Base-by-base conservation (phyloP, 2,329 filamentous ascomycete genomes). In the Fusarium hostae region DNA sequence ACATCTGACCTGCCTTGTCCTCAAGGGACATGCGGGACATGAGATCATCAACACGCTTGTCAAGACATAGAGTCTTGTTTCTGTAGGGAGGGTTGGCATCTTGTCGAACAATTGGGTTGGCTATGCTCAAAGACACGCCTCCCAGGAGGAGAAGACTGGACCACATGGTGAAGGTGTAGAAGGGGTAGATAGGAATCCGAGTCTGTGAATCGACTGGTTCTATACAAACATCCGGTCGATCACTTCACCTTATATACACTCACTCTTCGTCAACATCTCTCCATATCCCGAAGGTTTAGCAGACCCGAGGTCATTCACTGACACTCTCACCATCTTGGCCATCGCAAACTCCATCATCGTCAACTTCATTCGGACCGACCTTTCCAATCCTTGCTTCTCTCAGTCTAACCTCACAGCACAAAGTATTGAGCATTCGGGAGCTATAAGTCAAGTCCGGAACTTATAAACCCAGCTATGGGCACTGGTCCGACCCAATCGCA, bases 1-100 rank as follows among this genome's bases (percentile, higher is more conserved):
- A 86, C 58, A 86, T 78, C 68, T 85, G 84, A 2, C 84, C 84
- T 5, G 82, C 84, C 61, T 86, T 86, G 68, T 86, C 84, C 41
- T 84, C 81, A 0, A 86, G 51, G 0, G 81, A 85, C 84, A 86
- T 86, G 13, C 84, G 81, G 7, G 76, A 73, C 18, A 84, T 69
- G 7, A 86, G 79, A 61, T 86, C 84, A 28, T 85, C 82, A 11
- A 86, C 81, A 47, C 84, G 81, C n/a, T 83, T 82, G 44, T 85
- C 82, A 44, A 85, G 79, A 44, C 81, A 80, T 10, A 71, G 58
- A 43, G 68, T 64, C 50, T 63, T 59, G 59, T 71, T 71, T 26
- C 68, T 28, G 20, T 71, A 71, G 2, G 44, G 63, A 13, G 68
- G 68, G 6, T 72, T 69, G 26, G 68, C 48, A 43, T 71, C 68